These are phyloP conservation scores for Lithohypha guttulata DNA, from an alignment of 2,329 filamentous ascomycete species.

Conservation along the genomic window DNA sequence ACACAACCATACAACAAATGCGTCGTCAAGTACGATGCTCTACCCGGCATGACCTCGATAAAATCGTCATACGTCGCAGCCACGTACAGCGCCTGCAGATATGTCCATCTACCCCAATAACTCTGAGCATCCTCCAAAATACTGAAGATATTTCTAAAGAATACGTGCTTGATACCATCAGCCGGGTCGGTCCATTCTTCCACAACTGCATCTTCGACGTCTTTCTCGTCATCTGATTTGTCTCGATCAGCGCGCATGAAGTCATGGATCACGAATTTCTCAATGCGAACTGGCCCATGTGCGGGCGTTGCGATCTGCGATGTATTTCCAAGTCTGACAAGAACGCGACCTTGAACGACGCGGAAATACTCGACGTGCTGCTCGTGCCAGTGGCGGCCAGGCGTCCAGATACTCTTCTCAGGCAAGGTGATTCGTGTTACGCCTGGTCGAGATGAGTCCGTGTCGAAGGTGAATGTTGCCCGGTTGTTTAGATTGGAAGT, in stretches of 20 bases:
- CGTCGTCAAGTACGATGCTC: neutral
- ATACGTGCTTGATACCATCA: constrained; percentile 37
- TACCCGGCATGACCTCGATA: constrained; percentile 1
- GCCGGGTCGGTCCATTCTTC: constrained; percentile 39
- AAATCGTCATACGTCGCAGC: constrained; percentile 2
- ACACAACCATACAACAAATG: neutral
- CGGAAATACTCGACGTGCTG: constrained; percentile 38
- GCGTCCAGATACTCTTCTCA: constrained; percentile 36
- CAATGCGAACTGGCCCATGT: constrained; percentile 8
- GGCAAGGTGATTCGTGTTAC: constrained; percentile 32
- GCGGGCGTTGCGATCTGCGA: constrained; percentile 25
- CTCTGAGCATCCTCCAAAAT: constrained; percentile 1
- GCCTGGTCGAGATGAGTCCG: constrained; percentile 4
- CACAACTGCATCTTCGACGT: constrained; percentile 31
- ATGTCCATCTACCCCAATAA: constrained; percentile 8
- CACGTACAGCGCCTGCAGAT: neutral
- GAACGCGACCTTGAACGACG: constrained; percentile 31
- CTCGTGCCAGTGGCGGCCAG: constrained; percentile 42
- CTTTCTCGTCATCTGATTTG: constrained; percentile 8
- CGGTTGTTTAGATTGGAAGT: neutral
- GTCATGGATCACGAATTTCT: constrained; percentile 33
- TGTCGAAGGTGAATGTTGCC: constrained; percentile 2
- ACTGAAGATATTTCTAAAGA: constrained; percentile 33
- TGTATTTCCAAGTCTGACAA: constrained; percentile 20
- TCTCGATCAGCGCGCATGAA: constrained; percentile 33